Evolutionary conservation across 2,329 filamentous ascomycete genomes (phyloP).

Genomic region (Coniochaeta sp.): DNA sequence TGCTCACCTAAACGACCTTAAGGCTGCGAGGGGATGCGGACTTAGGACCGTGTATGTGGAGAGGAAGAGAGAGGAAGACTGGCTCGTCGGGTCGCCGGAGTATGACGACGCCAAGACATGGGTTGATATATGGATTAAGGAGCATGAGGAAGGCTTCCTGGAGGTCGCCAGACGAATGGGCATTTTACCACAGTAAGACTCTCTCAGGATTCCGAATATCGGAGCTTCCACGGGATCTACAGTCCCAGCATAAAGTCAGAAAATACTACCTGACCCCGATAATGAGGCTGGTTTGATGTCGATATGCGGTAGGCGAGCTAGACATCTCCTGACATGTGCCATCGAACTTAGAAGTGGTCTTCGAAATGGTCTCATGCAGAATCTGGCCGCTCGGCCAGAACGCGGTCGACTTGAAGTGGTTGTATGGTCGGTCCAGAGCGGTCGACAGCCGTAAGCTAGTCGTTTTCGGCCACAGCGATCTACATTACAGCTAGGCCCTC

Average conservation of each 20-base stretch:
- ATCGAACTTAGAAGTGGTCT: background rate
- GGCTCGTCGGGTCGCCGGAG: conserved; percentile 40
- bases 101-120: conserved; percentile 47
- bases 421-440: background rate
- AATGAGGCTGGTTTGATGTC: background rate
- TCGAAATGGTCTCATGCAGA: background rate
- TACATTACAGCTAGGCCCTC: background rate
- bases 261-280: too few relatives aligned
- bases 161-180: conserved; percentile 40
- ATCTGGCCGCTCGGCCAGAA: background rate
- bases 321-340: background rate
- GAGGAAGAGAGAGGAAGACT: conserved; percentile 57
- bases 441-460: background rate
- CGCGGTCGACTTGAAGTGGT: background rate
- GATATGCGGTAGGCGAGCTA: background rate
- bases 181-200: background rate
- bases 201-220: background rate
- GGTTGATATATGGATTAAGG: conserved; percentile 57
- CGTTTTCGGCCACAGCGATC: background rate
- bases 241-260: background rate
- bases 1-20: conserved; percentile 63
- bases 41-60: conserved; percentile 70
- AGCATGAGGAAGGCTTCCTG: conserved; percentile 42
- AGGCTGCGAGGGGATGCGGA: conserved; percentile 56
- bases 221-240: background rate